Base-by-base conservation (phyloP, 2,329 filamentous ascomycete species). In the Pseudonectria foliicola region DNA sequence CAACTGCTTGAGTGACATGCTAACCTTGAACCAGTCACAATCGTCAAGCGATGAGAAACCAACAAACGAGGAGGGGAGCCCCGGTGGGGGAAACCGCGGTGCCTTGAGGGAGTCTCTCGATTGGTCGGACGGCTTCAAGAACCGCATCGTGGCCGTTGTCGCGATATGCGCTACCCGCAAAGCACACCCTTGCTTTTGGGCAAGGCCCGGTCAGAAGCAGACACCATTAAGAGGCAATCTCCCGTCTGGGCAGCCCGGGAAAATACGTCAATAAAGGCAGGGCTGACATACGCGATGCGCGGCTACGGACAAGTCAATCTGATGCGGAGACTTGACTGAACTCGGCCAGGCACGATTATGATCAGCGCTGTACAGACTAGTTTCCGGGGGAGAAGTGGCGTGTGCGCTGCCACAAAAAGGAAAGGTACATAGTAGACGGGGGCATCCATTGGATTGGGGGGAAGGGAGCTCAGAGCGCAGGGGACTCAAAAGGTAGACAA, bases 41-140 rank as follows among this genome's bases (percentile, higher is more conserved):
- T 85, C 61, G 64, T 85, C 58, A 85, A 85, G 64, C 76, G 77
- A 67, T 84, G 67, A 71, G 40, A 41, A 41, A 40, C 30, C 16
- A 35, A 38, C 31, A 29, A 41, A 46, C 47, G 43, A 47, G 39
- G 44, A 44, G 43, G 44, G 38, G 43, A 35, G 16, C 33, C 41
- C 38, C 37, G 38, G 29, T 28, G 37, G 47, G 40, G 37, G 41
- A 11, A 25, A 47, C 34, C 42, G 36, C 37, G 40, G 31, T 41
- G 45, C 18, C 18, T 21, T 21, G 18, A 21, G 18, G 8, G 18
- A 21, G 18, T 21, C 8, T 44, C 41, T 45, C 44, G 27, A 32
- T 37, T 31, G 32, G 46, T 25, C 28, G 29, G 29, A 40, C 35
- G 28, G 33, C 24, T 46, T 46, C 41, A 37, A 49, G 29, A 39